Conservation (phyloP, 2,329 filamentous ascomycete genomes). For the Aspergillus alliaceus region DNA sequence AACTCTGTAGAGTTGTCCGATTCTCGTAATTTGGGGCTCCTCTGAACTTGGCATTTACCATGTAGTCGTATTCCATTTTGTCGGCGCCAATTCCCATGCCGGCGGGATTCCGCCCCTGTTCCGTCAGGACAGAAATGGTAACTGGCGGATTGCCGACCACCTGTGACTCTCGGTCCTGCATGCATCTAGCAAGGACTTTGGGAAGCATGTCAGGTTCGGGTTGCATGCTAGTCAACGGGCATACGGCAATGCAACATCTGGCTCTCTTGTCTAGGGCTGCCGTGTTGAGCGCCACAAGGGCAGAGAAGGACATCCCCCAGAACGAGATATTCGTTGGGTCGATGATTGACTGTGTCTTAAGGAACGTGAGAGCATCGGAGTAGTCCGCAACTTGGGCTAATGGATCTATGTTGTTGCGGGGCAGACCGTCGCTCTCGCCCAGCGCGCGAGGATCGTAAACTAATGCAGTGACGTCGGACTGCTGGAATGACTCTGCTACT, state of each 20-base stretch:
- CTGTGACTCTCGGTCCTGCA: slow-evolving; percentile 43
- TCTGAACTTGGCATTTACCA: slow-evolving; percentile 13
- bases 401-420: slow-evolving; percentile 36
- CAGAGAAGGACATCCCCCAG: slow-evolving; percentile 41
- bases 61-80: slow-evolving; percentile 16
- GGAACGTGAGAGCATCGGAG: slow-evolving; percentile 39
- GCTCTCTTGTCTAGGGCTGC: slow-evolving; percentile 35
- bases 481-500: slow-evolving; percentile 22
- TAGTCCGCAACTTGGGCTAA: slow-evolving; percentile 34
- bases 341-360: slow-evolving; percentile 26
- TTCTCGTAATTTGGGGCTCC: slow-evolving; percentile 16
- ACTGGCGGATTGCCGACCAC: slow-evolving; percentile 41
- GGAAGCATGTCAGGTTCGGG: slow-evolving; percentile 10
- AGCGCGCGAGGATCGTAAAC: slow-evolving; percentile 35
- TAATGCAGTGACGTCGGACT: slow-evolving; percentile 24
- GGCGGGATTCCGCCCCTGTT: slow-evolving; percentile 37
- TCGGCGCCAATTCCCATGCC: slow-evolving; percentile 26
- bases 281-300: slow-evolving; percentile 23
- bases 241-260: slow-evolving; percentile 25
- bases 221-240: slow-evolving; percentile 19
- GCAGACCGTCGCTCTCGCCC: slow-evolving; percentile 34
- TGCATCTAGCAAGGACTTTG: slow-evolving; percentile 29
- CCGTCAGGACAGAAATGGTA: slow-evolving; percentile 37
- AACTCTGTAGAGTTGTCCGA: slow-evolving; percentile 30
- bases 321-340: slow-evolving; percentile 30